These are phyloP conservation scores for Phytophthora quininea DNA, from an alignment of 352 stramenopile genomes.

Conservation along the genomic window DNA sequence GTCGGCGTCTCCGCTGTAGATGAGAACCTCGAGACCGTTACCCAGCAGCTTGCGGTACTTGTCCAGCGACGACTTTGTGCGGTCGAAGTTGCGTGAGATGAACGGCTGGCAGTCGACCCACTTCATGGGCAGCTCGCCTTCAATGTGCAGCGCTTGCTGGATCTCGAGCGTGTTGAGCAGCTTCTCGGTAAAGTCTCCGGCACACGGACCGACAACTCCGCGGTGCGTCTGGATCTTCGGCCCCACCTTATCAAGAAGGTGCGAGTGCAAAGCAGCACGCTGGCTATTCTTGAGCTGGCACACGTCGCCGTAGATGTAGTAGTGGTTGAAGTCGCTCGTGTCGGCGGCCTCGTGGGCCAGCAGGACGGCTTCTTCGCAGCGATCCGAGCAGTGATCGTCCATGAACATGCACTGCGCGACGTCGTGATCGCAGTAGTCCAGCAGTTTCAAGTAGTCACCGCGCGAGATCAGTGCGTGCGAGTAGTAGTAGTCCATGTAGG, in stretches of 20 bases:
- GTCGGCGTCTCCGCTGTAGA: slow-evolving; percentile 76
- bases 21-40: slow-evolving; percentile 52
- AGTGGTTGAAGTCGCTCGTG: slow-evolving; percentile 59
- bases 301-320: slow-evolving; percentile 77
- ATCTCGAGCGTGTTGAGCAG: slow-evolving; percentile 63
- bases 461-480: slow-evolving; percentile 77
- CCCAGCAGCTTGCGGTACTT: slow-evolving; percentile 69
- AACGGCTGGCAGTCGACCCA: slow-evolving; percentile 67
- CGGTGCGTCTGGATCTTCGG: slow-evolving; percentile 46
- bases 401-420: slow-evolving; percentile 69
- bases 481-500: slow-evolving; percentile 83
- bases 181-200: slow-evolving; percentile 53
- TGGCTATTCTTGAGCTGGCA: slow-evolving; percentile 67
- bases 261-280: slow-evolving; percentile 42
- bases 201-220: slow-evolving; percentile 59
- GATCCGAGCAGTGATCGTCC: slow-evolving; percentile 47
- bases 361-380: slow-evolving; percentile 52
- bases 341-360: slow-evolving; percentile 48
- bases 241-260: slow-evolving; percentile 32
- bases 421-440: slow-evolving; percentile 58
- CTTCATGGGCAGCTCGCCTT: slow-evolving; percentile 39
- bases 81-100: slow-evolving; percentile 50
- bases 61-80: slow-evolving; percentile 57
- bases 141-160: slow-evolving; percentile 62
- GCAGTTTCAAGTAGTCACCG: slow-evolving; percentile 58